Percentiles rank a stretch among this genome's conserved stretches.
Conservation (phyloP, 495 filamentous ascomycete genomes). For the Peziza echinospora region DNA sequence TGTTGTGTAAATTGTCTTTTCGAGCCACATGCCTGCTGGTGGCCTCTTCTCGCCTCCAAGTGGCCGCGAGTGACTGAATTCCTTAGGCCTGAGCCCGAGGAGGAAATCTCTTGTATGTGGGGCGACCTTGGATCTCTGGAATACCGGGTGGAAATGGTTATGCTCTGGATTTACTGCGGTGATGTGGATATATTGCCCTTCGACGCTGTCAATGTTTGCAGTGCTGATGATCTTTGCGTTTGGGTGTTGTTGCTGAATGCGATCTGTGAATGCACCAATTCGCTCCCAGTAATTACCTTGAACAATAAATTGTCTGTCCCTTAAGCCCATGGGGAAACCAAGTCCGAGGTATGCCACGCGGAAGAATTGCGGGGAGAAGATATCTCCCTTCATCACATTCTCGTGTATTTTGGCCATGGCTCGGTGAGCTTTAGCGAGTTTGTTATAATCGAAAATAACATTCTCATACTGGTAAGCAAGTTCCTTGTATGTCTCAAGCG, state of each 20-base stretch:
- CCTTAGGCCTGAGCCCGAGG: conserved; percentile 22
- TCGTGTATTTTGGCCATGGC: conserved; percentile 92
- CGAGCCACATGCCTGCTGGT: conserved; percentile 40
- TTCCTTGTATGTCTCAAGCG: conserved; percentile 76
- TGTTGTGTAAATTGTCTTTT: conserved; percentile 71
- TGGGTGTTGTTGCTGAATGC: conserved; percentile 80
- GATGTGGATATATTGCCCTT: conserved; percentile 84
- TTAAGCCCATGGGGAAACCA: conserved; percentile 57
- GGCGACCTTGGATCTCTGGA: conserved; percentile 65
- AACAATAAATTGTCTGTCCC: conserved; percentile 86
- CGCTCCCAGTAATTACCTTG: conserved; percentile 60
- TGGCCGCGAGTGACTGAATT: conserved; percentile 10
- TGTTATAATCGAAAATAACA: conserved; percentile 74
- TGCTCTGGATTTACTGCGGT: conserved; percentile 60
- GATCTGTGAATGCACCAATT: conserved; percentile 64
- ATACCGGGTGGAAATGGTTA: conserved; percentile 66
- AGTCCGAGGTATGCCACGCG: conserved; percentile 78
- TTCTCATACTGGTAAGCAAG: conserved; percentile 73
- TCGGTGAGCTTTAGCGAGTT: conserved; percentile 68
- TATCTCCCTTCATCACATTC: conserved; percentile 47
- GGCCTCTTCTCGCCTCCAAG: conserved; percentile 2
- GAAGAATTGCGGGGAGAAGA: conserved; percentile 66
- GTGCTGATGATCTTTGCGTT: conserved; percentile 58
- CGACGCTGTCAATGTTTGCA: conserved; percentile 43
- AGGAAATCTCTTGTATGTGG: conserved; percentile 63